Base-by-base conservation (phyloP, 2,329 filamentous ascomycete genomes). In the Talaromyces sp. region DNA sequence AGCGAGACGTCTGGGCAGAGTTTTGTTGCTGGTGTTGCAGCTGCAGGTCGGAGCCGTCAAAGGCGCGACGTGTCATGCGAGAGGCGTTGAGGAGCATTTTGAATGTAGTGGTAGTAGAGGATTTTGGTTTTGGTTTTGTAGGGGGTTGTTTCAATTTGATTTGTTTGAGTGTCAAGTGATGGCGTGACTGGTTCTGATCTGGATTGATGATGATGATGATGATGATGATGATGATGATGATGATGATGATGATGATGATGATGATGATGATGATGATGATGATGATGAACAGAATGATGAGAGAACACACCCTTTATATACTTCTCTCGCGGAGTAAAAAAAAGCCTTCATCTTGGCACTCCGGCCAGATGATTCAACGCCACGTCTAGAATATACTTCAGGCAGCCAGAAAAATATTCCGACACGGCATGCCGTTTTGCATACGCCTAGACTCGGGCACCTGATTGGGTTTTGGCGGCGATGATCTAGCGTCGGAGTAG, bases 11-110 rank as follows among this genome's bases (percentile, higher is more conserved):
- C 11, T 58, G 41, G 1, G 32, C 29, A 17, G 55, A 52, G 50
- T 51, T 46, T 38, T 38, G 29, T 9, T 31, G 51, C 17, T 41
- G 46, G 43, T 53, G 55, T 11, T 51, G 29, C 21, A 60, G 55
- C 32, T 61, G 59, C 21, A 31, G 14, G 38, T 61, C 59, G 21
- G 59, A 54, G 49, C 59, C 59, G 59, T 61, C 55, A 41, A 61
- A 55, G 53, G 56, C 49, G 38, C 46, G 35, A 38, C 50, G 50
- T 4, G 55, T 61, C 19, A 61, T 41, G 26, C 19, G 53, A 29
- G 59, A 55, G 29, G 29, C 38, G 50, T 50, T 21, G n/a, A 55
- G 55, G 49, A 58, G 57, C 59, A 61, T 61, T 61, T 55, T 61
- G 32, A 26, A 38, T 38, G 14, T 14, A 38, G 35, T 17, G 14